phyloP scores from a whole-genome alignment of 208 protist species.

The Porcisia deanei region DNA sequence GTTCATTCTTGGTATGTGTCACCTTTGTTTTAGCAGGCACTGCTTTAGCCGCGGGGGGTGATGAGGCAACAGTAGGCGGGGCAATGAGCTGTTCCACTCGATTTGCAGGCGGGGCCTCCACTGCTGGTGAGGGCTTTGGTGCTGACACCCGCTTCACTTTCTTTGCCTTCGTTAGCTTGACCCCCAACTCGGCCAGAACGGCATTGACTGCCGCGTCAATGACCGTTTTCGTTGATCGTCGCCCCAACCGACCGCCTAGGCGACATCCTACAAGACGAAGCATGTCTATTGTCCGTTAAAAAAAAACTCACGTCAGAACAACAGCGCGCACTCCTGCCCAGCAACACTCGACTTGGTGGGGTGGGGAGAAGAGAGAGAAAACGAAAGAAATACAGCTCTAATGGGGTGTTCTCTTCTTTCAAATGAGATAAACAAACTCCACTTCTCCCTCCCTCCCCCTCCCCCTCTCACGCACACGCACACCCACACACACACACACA shows the following conservation, averaged over 20 bases:
- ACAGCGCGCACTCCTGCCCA: not conserved
- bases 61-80: not conserved
- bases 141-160: not conserved
- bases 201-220: constrained; percentile 17
- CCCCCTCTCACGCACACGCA: too few relatives aligned
- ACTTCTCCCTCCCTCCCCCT: too few relatives aligned
- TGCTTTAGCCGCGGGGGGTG: not conserved
- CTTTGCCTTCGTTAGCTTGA: not conserved
- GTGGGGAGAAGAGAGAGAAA: not conserved
- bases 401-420: not conserved
- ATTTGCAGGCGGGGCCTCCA: not conserved
- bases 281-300: constrained; percentile 1
- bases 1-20: not conserved
- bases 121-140: not conserved
- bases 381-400: not conserved
- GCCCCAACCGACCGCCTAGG: constrained; percentile 22
- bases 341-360: not conserved
- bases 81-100: not conserved
- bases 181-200: constrained; percentile 12
- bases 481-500: not conserved
- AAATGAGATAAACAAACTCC: not conserved
- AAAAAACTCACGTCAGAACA: not conserved
- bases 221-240: constrained; percentile 1
- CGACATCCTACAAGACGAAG: constrained; percentile 20
- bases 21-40: not conserved